These are phyloP conservation scores for Cardamine chenopodiifolia DNA, from an alignment of 345 rosid species.

Conservation along the genomic window DNA sequence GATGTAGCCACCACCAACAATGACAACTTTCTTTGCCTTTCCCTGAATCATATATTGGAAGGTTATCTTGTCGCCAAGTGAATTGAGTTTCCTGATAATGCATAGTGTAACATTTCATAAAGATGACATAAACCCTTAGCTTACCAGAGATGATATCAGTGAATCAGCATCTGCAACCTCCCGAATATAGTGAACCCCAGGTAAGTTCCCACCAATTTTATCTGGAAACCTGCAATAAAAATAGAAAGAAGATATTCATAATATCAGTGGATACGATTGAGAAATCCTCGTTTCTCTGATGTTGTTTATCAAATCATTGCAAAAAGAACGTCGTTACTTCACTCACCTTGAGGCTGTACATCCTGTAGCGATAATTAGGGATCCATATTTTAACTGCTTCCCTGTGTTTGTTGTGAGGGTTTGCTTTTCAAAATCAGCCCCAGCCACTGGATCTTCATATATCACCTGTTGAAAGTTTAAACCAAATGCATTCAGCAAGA, in stretches of 20 bases:
- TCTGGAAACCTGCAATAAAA: conserved; percentile 73
- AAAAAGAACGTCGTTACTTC: not conserved
- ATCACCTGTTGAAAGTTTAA: conserved; percentile 54
- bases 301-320: not conserved
- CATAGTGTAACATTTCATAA: conserved; percentile 9
- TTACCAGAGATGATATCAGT: conserved; percentile 79
- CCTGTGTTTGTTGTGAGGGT: conserved; percentile 77
- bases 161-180: conserved; percentile 95
- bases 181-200: conserved; percentile 91
- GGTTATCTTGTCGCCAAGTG: not conserved
- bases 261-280: not conserved
- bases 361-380: conserved; percentile 87
- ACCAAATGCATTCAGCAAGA: not conserved
- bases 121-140: conserved; percentile 22
- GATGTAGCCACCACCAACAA: conserved; percentile 97
- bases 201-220: conserved; percentile 84
- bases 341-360: conserved; percentile 86
- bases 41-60: conserved; percentile 48
- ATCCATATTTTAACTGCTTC: conserved; percentile 85
- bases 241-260: not conserved
- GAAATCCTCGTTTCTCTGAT: not conserved
- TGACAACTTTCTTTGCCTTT: conserved; percentile 73
- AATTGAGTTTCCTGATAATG: not conserved
- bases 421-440: conserved; percentile 78
- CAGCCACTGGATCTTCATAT: conserved; percentile 80